A percentile compares a stretch with the other conserved stretches of the same genome.
Conservation (phyloP, 257 asterid species). For the Solanum sitiens region DNA sequence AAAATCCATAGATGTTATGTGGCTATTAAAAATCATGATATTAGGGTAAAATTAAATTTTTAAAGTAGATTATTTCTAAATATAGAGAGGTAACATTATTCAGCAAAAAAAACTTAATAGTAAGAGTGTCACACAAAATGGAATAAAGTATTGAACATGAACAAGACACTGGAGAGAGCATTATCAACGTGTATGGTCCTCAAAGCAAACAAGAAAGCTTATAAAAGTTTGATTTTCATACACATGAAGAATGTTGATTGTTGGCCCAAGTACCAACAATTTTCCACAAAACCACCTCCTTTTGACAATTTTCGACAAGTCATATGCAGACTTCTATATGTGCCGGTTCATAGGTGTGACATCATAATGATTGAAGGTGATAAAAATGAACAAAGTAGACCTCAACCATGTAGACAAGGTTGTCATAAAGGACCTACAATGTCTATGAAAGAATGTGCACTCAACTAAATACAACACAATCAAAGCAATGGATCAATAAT, state of each 20-base stretch:
- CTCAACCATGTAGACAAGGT: background rate
- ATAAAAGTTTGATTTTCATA: background rate
- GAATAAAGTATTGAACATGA: background rate
- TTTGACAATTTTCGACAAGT: background rate
- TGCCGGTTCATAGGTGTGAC: background rate
- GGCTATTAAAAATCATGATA: background rate
- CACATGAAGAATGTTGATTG: background rate
- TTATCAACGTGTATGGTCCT: background rate
- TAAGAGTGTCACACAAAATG: background rate
- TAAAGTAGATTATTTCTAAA: background rate
- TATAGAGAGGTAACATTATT: background rate
- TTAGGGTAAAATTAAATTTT: background rate
- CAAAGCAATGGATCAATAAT: background rate
- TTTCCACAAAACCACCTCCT: background rate
- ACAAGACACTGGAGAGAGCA: background rate
- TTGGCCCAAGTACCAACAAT: background rate
- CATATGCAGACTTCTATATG: background rate
- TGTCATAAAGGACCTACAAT: background rate
- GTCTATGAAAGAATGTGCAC: background rate
- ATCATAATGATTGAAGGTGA: background rate
- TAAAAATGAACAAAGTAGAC: background rate
- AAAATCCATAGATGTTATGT: background rate
- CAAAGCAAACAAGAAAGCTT: background rate
- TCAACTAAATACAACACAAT: background rate
- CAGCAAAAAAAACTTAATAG: background rate